Evolutionary conservation across 2,329 filamentous ascomycete genomes (phyloP).

Genomic region (Didymella arachidicola): DNA sequence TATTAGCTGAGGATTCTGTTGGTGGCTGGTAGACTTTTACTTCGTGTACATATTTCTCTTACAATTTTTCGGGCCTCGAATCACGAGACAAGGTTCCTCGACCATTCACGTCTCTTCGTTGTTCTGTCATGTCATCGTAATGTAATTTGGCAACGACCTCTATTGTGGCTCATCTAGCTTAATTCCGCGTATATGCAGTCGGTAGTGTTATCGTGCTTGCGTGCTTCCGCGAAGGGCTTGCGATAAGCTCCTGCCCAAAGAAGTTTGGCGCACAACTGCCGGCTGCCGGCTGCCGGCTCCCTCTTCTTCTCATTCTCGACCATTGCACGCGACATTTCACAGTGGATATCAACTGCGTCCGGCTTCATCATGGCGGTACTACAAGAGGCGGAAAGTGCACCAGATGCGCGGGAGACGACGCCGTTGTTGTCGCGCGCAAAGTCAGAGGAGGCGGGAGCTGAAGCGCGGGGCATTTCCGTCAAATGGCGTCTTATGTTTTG

Average conservation of each 20-base stretch:
- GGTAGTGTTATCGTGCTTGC: background rate
- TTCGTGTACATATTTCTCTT: conserved; percentile 2
- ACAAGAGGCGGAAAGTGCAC: background rate
- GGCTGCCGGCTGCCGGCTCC: background rate
- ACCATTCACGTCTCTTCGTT: background rate
- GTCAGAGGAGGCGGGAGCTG: conserved; percentile 22
- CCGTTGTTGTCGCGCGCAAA: conserved; percentile 27
- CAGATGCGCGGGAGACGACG: conserved; percentile 23
- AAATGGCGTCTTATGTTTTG: conserved; percentile 62
- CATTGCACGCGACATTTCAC: background rate
- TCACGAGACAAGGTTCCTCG: background rate
- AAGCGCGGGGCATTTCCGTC: conserved; percentile 24
- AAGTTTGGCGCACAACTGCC: background rate
- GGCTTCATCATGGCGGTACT: background rate
- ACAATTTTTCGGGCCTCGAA: background rate
- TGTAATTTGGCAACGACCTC: background rate
- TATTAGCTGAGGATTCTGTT: conserved; percentile 27
- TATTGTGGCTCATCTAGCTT: background rate
- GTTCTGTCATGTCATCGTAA: background rate
- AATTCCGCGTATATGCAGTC: background rate
- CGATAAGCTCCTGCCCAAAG: background rate
- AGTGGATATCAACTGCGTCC: background rate
- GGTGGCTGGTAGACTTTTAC: background rate
- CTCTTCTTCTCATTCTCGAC: background rate
- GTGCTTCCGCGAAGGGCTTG: background rate